Evolutionary conservation across 768 basidiomycete genomes (phyloP).

Genomic region (Auricularia sp.): DNA sequence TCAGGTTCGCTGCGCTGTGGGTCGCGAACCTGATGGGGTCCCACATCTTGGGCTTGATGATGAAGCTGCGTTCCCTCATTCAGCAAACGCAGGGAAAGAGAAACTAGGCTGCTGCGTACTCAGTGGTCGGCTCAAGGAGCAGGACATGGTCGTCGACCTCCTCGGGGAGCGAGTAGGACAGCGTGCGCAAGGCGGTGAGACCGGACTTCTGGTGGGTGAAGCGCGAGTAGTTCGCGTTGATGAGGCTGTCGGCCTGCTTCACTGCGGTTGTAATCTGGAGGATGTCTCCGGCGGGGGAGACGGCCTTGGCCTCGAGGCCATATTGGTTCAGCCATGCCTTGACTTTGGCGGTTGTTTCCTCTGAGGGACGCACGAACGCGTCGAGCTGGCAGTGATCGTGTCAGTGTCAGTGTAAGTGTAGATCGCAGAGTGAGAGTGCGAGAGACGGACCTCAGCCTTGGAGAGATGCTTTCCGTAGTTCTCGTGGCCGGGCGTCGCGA

Average conservation of each 20-base stretch:
- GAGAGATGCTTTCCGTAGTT: slow-evolving; percentile 1
- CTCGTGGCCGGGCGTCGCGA: background rate
- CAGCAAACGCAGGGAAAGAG: slow-evolving; percentile 30
- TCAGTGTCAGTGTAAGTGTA: no score
- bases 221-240: slow-evolving; percentile 40
- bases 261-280: background rate
- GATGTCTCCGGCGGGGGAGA: slow-evolving; percentile 1
- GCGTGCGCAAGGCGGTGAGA: slow-evolving; percentile 43
- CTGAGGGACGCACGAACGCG: slow-evolving; percentile 1
- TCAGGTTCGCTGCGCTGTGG: background rate
- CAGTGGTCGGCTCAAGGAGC: slow-evolving; percentile 57
- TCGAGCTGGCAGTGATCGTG: background rate
- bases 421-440: background rate
- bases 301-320: background rate
- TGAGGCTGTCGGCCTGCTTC: background rate
- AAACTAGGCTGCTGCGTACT: slow-evolving; percentile 41
- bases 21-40: background rate
- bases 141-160: slow-evolving; percentile 44
- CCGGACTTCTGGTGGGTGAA: slow-evolving; percentile 40
- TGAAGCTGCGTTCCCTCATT: slow-evolving; percentile 13
- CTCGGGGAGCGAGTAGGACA: slow-evolving; percentile 48
- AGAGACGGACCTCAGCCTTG: background rate
- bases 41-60: background rate
- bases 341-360: background rate
- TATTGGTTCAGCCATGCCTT: background rate